phyloP scores from a whole-genome alignment of 2,329 filamentous ascomycete genomes.

The Microthyrium microscopicum region DNA sequence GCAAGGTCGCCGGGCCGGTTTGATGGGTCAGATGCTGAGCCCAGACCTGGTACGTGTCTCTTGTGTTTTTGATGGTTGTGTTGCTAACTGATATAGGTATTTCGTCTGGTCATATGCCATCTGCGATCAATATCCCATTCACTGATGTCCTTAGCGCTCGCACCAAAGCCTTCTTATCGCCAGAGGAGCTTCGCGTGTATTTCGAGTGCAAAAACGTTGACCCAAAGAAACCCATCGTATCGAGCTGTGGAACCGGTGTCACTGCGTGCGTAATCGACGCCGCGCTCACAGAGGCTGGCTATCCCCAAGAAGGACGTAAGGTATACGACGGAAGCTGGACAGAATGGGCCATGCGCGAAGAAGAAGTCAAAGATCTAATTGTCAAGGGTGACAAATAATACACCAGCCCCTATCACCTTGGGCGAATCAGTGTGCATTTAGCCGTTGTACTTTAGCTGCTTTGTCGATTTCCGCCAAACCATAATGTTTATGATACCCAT shows the following conservation, averaged over 20 bases:
- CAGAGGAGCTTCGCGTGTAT: constrained; percentile 53
- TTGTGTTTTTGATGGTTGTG: neutral
- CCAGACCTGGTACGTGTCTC: constrained; percentile 46
- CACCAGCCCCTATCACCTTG: too few relatives aligned
- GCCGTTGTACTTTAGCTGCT: too few relatives aligned
- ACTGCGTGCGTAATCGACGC: constrained; percentile 85
- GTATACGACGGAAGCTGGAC: constrained; percentile 98
- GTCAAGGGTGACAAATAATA: too few relatives aligned
- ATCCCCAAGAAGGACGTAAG: constrained; percentile 50
- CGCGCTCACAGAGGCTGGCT: constrained; percentile 63
- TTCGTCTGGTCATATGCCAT: constrained; percentile 81
- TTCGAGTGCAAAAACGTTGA: constrained; percentile 72
- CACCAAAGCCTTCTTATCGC: constrained; percentile 63
- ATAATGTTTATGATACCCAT: too few relatives aligned
- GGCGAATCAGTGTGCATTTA: too few relatives aligned
- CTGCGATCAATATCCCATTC: constrained; percentile 70
- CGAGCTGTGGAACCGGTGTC: constrained; percentile 83
- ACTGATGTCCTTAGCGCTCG: constrained; percentile 62
- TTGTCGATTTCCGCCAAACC: too few relatives aligned
- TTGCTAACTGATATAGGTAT: constrained; percentile 26
- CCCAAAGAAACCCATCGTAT: constrained; percentile 64
- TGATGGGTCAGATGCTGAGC: constrained; percentile 69
- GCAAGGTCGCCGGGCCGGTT: constrained; percentile 68
- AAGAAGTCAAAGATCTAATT: too few relatives aligned
- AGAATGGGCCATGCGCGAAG: too few relatives aligned